Evolutionary conservation across 2,329 filamentous ascomycete genomes (phyloP).

Genomic region (Tolypocladium inflatum): DNA sequence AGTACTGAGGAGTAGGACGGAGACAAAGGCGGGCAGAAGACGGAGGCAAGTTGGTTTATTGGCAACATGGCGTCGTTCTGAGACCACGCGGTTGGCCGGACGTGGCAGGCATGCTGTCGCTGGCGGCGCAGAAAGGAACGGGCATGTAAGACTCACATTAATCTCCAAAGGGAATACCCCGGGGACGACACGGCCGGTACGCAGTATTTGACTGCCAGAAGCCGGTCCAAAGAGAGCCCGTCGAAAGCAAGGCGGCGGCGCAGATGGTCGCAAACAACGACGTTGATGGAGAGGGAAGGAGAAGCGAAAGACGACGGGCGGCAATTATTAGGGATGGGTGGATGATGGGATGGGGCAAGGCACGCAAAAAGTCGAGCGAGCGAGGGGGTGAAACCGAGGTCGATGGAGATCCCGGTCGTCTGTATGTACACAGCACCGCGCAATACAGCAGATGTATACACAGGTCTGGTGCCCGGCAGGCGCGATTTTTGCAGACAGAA

Average conservation of each 20-base stretch:
- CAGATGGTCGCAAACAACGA: not conserved
- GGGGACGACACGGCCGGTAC: not conserved
- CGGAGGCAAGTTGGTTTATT: not conserved
- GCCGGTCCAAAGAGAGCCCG: not conserved
- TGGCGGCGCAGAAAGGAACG: constrained; percentile 15
- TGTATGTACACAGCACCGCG: not conserved
- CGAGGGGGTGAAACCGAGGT: constrained; percentile 3
- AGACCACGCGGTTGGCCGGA: constrained; percentile 17
- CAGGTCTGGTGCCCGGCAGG: not conserved
- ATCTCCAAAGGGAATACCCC: constrained; percentile 16
- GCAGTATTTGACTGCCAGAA: not conserved
- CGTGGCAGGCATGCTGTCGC: constrained; percentile 17
- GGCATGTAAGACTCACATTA: constrained; percentile 22
- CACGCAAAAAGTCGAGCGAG: not conserved
- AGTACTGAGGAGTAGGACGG: not conserved
- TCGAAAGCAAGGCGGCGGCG: not conserved
- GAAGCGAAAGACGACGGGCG: not conserved
- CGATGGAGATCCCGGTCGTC: constrained; percentile 1
- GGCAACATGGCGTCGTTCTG: not conserved
- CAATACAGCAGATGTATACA: not conserved
- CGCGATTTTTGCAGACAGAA: not conserved
- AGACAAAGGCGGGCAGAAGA: constrained; percentile 3
- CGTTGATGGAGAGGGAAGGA: not conserved
- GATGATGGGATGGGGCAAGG: not conserved
- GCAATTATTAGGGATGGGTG: not conserved